These are phyloP conservation scores for Zasmidium cellare DNA, from an alignment of 2,329 filamentous ascomycete genomes.

Conservation along the genomic window DNA sequence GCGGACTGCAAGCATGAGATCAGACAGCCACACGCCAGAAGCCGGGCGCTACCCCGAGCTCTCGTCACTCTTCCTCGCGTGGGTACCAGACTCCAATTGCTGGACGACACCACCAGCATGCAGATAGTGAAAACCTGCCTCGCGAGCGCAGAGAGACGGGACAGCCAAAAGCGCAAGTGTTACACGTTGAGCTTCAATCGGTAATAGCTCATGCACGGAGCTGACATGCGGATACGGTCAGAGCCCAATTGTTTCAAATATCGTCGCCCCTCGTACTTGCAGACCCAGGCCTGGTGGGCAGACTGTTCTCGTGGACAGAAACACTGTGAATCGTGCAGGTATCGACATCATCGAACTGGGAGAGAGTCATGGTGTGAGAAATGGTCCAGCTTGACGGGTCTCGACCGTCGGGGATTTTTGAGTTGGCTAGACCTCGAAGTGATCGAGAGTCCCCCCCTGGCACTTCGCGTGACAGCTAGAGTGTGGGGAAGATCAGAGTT, in stretches of 20 bases:
- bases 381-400: background rate
- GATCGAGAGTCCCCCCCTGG: conserved; percentile 9
- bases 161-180: background rate
- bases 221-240: background rate
- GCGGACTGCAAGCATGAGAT: background rate
- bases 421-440: conserved; percentile 14
- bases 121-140: background rate
- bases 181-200: background rate
- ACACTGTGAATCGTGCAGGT: background rate
- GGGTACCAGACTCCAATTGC: background rate
- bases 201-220: background rate
- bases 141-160: background rate
- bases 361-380: background rate
- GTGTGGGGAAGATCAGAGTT: conserved; percentile 15
- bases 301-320: background rate
- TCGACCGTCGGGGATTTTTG: conserved; percentile 1
- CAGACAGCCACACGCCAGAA: background rate
- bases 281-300: background rate
- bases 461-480: conserved; percentile 6
- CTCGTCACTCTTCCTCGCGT: too few species aligned
- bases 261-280: background rate
- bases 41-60: background rate
- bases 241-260: background rate
- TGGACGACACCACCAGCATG: background rate
- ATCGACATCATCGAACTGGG: background rate